Conservation (phyloP, 2,329 filamentous ascomycete species). For the Fusarium algeriense region DNA sequence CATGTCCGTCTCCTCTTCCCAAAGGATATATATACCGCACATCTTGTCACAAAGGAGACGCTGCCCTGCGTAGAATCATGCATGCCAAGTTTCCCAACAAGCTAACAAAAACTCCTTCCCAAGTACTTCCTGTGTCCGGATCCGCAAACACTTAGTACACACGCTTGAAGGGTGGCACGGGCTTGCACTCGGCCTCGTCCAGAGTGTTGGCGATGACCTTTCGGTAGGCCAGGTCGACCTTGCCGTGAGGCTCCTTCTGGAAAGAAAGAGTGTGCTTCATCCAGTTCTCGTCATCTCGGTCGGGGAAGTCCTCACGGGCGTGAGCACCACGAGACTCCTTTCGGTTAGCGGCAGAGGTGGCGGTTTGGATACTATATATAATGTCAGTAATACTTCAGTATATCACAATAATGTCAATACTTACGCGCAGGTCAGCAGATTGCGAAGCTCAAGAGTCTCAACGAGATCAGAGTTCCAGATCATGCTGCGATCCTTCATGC, state of each 20-base stretch:
- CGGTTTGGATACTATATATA: slow-evolving; percentile 81
- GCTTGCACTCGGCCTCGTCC: slow-evolving; percentile 95
- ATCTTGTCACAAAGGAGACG: slow-evolving; percentile 47
- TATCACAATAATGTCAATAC: slow-evolving; percentile 53
- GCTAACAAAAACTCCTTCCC: slow-evolving; percentile 43
- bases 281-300: slow-evolving; percentile 95
- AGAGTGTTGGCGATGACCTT: slow-evolving; percentile 84
- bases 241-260: slow-evolving; percentile 92
- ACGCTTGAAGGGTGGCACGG: slow-evolving; percentile 96
- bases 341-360: slow-evolving; percentile 87
- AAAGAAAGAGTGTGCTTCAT: slow-evolving; percentile 99
- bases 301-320: slow-evolving; percentile 95
- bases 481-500: slow-evolving; percentile 99
- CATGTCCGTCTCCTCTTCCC: slow-evolving; percentile 15
- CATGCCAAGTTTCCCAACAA: slow-evolving; percentile 46
- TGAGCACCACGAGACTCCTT: slow-evolving; percentile 98
- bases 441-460: slow-evolving; percentile 94
- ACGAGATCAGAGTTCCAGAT: slow-evolving; percentile 99
- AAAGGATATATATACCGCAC: slow-evolving; percentile 49
- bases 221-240: slow-evolving; percentile 89
- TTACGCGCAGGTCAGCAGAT: slow-evolving; percentile 95
- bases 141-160: slow-evolving; percentile 72
- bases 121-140: slow-evolving; percentile 14
- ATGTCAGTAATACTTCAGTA: slow-evolving; percentile 25
- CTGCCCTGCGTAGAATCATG: slow-evolving; percentile 46